phyloP scores from a whole-genome alignment of 2,329 filamentous ascomycete genomes.

The Penicillium capsulatum region DNA sequence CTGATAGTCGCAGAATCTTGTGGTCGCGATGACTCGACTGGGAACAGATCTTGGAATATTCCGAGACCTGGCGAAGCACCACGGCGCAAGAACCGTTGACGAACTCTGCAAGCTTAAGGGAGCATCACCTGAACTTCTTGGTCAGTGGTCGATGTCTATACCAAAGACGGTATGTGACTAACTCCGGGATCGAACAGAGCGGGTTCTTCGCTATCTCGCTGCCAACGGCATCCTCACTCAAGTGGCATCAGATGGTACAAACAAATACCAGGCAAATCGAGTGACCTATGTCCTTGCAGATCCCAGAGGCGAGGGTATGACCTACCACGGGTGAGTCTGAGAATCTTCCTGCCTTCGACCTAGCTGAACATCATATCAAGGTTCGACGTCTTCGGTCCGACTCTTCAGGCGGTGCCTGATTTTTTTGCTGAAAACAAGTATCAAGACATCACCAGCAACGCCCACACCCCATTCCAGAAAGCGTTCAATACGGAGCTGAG shows the following conservation, averaged over 20 bases:
- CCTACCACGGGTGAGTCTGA: slow-evolving; percentile 12
- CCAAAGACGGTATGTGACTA: not conserved
- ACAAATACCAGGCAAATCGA: slow-evolving; percentile 15
- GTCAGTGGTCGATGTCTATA: slow-evolving; percentile 3
- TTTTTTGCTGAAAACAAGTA: slow-evolving; percentile 31
- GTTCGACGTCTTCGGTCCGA: slow-evolving; percentile 14
- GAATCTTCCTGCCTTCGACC: not conserved
- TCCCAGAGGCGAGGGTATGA: slow-evolving; percentile 11
- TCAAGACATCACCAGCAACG: slow-evolving; percentile 23
- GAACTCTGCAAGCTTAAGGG: slow-evolving; percentile 6
- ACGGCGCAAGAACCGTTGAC: slow-evolving; percentile 5
- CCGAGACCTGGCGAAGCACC: slow-evolving; percentile 5
- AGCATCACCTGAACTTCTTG: slow-evolving; percentile 10
- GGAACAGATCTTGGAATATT: slow-evolving; percentile 18
- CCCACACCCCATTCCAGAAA: slow-evolving; percentile 29
- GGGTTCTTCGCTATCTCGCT: slow-evolving; percentile 27
- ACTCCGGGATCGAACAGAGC: slow-evolving; percentile 8
- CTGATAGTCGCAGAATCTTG: slow-evolving; percentile 12
- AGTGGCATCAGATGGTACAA: not conserved
- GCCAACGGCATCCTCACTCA: slow-evolving; percentile 17
- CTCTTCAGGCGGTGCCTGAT: slow-evolving; percentile 20
- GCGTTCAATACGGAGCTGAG: slow-evolving; percentile 26
- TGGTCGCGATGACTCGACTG: slow-evolving; percentile 14
- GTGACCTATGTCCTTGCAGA: slow-evolving; percentile 13
- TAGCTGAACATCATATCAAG: slow-evolving; percentile 3